Evolutionary conservation across 176 grass and related monocot genomes (phyloP).

Genomic region (Aegilops sharonensis): DNA sequence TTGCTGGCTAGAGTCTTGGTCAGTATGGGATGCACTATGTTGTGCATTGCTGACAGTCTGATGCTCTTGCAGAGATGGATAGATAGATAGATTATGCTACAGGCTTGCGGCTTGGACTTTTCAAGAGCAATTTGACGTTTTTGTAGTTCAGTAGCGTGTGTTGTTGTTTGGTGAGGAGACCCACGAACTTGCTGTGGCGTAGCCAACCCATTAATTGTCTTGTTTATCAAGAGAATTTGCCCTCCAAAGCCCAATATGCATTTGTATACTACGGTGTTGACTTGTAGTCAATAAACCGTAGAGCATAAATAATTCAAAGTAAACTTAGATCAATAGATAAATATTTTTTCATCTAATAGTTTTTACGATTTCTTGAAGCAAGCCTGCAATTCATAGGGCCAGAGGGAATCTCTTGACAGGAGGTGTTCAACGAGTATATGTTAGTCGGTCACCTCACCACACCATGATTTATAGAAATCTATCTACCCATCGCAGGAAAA

Average conservation of each 20-base stretch:
- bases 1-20: not conserved
- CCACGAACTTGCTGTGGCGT: slow-evolving; percentile 10
- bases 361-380: not conserved
- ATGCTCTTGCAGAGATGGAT: not conserved
- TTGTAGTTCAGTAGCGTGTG: not conserved
- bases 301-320: not conserved
- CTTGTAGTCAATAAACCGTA: not conserved
- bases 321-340: not conserved
- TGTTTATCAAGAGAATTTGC: not conserved
- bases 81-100: not conserved
- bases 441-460: not conserved
- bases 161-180: slow-evolving; percentile 18
- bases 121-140: not conserved
- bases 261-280: not conserved
- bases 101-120: slow-evolving; percentile 12
- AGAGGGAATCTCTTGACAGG: not conserved
- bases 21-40: not conserved
- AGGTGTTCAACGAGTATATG: not conserved
- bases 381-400: not conserved
- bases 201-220: not conserved
- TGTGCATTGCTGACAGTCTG: not conserved
- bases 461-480: slow-evolving; percentile 9
- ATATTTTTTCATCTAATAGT: not conserved
- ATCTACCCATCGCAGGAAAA: not conserved
- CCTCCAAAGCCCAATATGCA: too few species aligned